Percentiles rank a stretch among this genome's conserved stretches.
These are phyloP conservation scores for Lyophyllum atratum DNA, from an alignment of 768 basidiomycete genomes.

Conservation along the genomic window DNA sequence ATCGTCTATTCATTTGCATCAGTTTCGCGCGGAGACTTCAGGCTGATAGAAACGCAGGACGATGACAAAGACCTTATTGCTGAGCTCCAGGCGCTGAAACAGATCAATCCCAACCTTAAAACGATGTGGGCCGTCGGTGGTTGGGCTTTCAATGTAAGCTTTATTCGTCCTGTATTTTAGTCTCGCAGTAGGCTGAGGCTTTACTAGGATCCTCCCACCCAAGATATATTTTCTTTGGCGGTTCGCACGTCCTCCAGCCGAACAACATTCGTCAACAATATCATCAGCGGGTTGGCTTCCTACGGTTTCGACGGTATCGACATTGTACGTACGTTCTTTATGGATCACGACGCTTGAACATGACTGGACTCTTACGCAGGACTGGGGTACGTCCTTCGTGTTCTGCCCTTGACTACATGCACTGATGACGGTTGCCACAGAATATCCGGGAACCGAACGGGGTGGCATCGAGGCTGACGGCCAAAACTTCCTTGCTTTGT, in stretches of 20 bases:
- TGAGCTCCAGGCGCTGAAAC: constrained; percentile 9
- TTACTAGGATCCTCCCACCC: neutral
- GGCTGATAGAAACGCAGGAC: constrained; percentile 5
- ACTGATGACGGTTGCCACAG: too few relatives aligned
- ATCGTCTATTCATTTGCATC: neutral
- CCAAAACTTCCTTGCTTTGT: neutral
- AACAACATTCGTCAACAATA: neutral
- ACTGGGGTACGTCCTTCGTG: neutral
- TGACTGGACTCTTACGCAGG: neutral
- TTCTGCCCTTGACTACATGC: too few relatives aligned
- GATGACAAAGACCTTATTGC: constrained; percentile 9
- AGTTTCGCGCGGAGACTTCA: neutral
- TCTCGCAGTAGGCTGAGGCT: too few relatives aligned
- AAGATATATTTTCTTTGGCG: neutral
- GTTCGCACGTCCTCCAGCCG: neutral
- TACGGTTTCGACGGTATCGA: neutral
- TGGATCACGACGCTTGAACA: neutral
- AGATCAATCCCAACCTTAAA: constrained; percentile 1
- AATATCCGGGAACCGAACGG: neutral
- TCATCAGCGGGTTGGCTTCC: neutral
- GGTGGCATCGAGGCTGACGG: neutral
- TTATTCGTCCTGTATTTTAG: neutral
- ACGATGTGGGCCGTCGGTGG: neutral
- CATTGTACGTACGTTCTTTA: neutral
- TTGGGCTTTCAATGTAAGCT: neutral